Conservation (phyloP, 805 yeast genomes). For the Tanozyma kutaoensis region DNA sequence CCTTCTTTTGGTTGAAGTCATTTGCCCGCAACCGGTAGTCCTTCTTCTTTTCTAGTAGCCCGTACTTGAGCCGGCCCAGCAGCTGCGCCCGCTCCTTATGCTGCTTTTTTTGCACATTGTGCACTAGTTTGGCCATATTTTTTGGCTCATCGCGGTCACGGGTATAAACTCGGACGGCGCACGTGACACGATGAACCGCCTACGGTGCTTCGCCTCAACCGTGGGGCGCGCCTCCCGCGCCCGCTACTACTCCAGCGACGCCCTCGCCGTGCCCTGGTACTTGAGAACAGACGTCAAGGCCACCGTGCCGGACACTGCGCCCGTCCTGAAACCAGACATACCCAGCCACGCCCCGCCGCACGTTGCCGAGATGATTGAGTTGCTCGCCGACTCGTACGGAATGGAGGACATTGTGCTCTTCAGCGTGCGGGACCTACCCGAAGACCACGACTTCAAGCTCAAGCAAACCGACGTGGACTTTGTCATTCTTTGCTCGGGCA, state of each 20-base stretch:
- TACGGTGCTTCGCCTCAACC: no score
- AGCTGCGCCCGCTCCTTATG: slow-evolving; percentile 92
- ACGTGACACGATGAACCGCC: no score
- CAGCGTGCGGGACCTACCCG: slow-evolving; percentile 33
- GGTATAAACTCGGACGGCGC: no score
- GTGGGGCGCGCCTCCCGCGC: no score
- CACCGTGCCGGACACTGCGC: no score
- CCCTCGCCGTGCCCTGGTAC: no score
- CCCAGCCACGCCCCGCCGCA: slow-evolving; percentile 49
- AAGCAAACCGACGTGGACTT: slow-evolving; percentile 16
- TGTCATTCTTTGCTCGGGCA: slow-evolving; percentile 60
- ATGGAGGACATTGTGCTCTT: slow-evolving; percentile 47
- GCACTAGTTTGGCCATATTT: no score
- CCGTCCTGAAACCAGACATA: no score
- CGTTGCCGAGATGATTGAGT: slow-evolving; percentile 29
- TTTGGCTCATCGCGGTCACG: no score
- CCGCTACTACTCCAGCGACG: no score
- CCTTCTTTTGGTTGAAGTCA: slow-evolving; percentile 45
- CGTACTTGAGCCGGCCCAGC: slow-evolving; percentile 54
- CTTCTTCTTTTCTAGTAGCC: slow-evolving; percentile 69
- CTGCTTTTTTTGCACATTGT: slow-evolving; percentile 90
- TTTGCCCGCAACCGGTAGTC: slow-evolving; percentile 37
- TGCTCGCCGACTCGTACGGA: slow-evolving; percentile 50
- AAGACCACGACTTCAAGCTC: slow-evolving; percentile 16
- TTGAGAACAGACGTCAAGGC: no score